phyloP scores from a whole-genome alignment of 2,329 filamentous ascomycete species.

The Chalaropsis thielavioides region DNA sequence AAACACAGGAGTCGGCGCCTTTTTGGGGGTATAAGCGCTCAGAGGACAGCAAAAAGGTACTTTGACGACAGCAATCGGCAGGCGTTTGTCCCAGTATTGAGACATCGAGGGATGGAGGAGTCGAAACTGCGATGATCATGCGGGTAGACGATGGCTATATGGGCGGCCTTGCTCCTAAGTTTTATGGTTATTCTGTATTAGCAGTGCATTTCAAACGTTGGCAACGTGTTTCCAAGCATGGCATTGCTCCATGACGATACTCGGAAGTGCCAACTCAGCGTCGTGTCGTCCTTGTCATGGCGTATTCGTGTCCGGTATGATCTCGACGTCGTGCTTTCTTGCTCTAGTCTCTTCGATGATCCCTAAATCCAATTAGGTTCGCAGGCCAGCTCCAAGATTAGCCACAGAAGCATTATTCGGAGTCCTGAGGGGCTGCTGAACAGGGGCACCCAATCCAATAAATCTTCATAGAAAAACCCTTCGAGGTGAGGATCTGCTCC shows the following conservation, averaged over 20 bases:
- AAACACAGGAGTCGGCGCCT: background rate
- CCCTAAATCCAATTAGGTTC: background rate
- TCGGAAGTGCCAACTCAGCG: background rate
- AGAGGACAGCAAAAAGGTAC: background rate
- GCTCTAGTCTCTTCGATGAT: background rate
- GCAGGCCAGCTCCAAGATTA: background rate
- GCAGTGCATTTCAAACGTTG: background rate
- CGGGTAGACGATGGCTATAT: background rate
- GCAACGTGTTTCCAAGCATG: background rate
- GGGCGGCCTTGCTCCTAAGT: background rate
- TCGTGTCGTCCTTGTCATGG: background rate
- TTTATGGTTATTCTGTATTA: background rate
- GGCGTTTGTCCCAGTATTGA: background rate
- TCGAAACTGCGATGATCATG: background rate
- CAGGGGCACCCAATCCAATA: constrained; percentile 5
- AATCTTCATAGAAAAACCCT: background rate
- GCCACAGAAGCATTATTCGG: background rate
- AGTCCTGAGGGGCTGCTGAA: background rate
- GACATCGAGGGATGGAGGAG: constrained; percentile 1
- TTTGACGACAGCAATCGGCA: background rate
- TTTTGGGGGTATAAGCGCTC: background rate
- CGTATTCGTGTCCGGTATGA: background rate
- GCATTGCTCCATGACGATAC: background rate
- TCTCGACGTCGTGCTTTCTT: background rate
- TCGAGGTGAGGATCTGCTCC: background rate